Evolutionary conservation across 768 basidiomycete species (phyloP).

Genomic region (Mycena galericulata): DNA sequence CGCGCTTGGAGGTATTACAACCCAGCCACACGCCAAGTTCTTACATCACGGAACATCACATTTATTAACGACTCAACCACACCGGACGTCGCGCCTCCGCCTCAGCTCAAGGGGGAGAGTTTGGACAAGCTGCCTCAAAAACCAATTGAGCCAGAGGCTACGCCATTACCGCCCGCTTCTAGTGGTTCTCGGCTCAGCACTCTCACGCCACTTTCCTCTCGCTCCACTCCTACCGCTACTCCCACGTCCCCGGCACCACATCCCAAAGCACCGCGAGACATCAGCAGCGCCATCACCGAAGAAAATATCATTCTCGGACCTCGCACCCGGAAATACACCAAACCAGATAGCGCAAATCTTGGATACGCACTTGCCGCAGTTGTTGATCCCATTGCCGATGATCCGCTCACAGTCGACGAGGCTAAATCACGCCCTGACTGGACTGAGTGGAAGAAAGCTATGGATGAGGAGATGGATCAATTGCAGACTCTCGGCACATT

Average conservation of each 20-base stretch:
- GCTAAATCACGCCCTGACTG: slow-evolving; percentile 13
- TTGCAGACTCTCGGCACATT: slow-evolving; percentile 23
- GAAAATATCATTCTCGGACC: slow-evolving; percentile 6
- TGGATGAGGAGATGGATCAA: slow-evolving; percentile 11
- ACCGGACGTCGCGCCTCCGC: neutral
- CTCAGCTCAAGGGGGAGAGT: slow-evolving; percentile 24
- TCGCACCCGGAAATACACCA: neutral
- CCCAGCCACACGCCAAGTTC: slow-evolving; percentile 21
- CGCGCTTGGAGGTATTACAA: slow-evolving; percentile 29
- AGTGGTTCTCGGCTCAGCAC: too few relatives aligned
- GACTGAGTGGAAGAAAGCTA: slow-evolving; percentile 13
- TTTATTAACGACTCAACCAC: neutral
- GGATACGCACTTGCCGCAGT: slow-evolving; percentile 29
- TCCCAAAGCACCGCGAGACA: slow-evolving; percentile 7
- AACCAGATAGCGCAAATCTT: neutral
- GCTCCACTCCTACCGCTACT: neutral
- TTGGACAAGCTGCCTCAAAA: neutral
- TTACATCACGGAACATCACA: slow-evolving; percentile 35
- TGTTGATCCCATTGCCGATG: slow-evolving; percentile 8
- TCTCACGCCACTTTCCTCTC: neutral
- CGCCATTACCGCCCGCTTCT: too few relatives aligned
- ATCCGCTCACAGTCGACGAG: slow-evolving; percentile 16
- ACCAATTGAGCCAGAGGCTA: slow-evolving; percentile 2
- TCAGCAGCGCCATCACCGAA: slow-evolving; percentile 7
- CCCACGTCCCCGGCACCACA: too few relatives aligned